Evolutionary conservation across 2,329 filamentous ascomycete genomes (phyloP).

Genomic region (Leptoxyphium fumago): DNA sequence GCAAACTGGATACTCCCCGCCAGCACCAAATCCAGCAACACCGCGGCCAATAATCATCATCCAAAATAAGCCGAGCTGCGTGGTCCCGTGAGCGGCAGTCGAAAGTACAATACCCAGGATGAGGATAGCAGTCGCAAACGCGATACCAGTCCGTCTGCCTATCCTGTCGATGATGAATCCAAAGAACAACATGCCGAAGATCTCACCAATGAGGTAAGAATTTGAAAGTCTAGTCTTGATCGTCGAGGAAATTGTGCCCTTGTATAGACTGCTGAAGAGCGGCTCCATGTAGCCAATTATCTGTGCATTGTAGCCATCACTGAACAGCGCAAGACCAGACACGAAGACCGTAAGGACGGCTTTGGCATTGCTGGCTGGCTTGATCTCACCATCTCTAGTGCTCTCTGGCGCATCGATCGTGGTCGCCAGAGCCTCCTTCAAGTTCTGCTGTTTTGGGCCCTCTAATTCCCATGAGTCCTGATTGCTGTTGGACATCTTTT

Average conservation of each 20-base stretch:
- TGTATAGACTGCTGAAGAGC: neutral
- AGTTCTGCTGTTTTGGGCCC: too few relatives aligned
- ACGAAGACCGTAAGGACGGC: neutral
- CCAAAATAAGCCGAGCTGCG: neutral
- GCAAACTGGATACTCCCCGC: neutral
- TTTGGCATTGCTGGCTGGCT: too few relatives aligned
- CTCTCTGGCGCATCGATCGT: too few relatives aligned
- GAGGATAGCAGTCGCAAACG: neutral
- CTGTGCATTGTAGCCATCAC: neutral
- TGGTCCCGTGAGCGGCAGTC: neutral
- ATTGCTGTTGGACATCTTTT: too few relatives aligned
- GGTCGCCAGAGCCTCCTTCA: too few relatives aligned
- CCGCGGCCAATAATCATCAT: neutral
- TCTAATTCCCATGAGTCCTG: too few relatives aligned
- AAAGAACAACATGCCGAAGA: neutral
- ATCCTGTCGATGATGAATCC: neutral
- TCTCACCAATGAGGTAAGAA: neutral
- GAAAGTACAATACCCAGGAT: neutral
- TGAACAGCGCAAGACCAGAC: neutral
- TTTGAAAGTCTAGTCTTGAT: neutral
- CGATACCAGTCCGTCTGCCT: neutral
- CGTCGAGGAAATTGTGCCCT: neutral
- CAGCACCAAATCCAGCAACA: neutral
- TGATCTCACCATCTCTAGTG: too few relatives aligned
- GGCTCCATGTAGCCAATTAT: neutral